These are phyloP conservation scores for Candida sp. DNA, from an alignment of 1,139 yeast species.

Conservation along the genomic window DNA sequence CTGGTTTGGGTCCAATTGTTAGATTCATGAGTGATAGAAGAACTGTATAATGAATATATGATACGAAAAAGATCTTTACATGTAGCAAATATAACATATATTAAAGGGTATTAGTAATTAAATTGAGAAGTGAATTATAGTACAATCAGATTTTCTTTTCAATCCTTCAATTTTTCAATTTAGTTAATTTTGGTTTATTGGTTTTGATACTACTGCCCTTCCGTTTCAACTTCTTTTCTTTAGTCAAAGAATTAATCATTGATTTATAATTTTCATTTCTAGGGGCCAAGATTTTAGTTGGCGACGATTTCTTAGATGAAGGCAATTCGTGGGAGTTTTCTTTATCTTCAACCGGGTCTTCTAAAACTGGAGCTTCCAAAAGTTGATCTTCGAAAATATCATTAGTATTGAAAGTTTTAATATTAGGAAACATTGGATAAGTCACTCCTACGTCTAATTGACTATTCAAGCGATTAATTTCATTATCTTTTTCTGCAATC, in stretches of 20 bases:
- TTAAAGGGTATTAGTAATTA: neutral
- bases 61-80: too few species aligned
- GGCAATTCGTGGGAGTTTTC: neutral
- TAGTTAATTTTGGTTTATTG: slow-evolving; percentile 2
- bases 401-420: neutral
- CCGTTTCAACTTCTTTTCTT: slow-evolving; percentile 13
- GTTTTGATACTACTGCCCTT: slow-evolving; percentile 5
- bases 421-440: neutral
- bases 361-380: neutral
- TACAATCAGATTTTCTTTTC: too few species aligned
- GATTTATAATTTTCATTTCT: slow-evolving; percentile 13
- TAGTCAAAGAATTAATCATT: slow-evolving; percentile 11
- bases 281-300: slow-evolving; percentile 9
- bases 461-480: slow-evolving; percentile 1
- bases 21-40: slow-evolving; percentile 85
- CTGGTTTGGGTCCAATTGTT: slow-evolving; percentile 88
- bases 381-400: slow-evolving; percentile 2
- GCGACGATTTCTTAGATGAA: slow-evolving; percentile 1
- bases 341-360: neutral
- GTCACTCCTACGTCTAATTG: neutral
- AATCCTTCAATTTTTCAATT: slow-evolving; percentile 1
- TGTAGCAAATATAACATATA: neutral
- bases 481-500: neutral
- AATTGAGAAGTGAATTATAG: neutral
- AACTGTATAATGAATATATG: slow-evolving; percentile 30